Base-by-base conservation (phyloP, 164 flowering plant species). In the Stephania yunnanensis region DNA sequence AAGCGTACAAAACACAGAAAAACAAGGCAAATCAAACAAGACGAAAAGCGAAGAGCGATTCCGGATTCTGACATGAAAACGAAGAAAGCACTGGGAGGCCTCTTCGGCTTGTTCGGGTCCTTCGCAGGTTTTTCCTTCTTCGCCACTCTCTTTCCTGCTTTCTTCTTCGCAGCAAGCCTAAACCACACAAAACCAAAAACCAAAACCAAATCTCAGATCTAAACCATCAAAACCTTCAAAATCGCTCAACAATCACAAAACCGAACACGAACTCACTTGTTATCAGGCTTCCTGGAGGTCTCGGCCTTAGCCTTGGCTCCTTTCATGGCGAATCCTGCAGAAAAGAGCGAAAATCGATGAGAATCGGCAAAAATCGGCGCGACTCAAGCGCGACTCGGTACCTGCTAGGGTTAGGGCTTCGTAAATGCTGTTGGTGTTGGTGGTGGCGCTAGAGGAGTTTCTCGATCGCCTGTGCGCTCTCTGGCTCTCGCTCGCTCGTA, bases 31-130 rank as follows among this genome's bases (percentile, higher is more conserved):
- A 5, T 31, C 2, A 44, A 48, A 48, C 53, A 48, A 50, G 55
- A 15, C 55, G 31, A 44, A 63, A 72, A 46, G 42, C 42, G 42
- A 36, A 36, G 42, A 36, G 42, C 42, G 42, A 36, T 36, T 36
- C 42, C 42, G 42, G 42, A 53, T n/a, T 2, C 5, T 80, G 78
- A 92, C 95, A 92, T 87, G 89, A 92, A 92, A 22, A 92, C 93
- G 76, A 92, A 92, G 81, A 92, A 92, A 66, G 97, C 97, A 80
- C 95, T 92, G 6, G 93, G 84, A 29, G 97, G 97, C 87, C 92
- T 88, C 83, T 92, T 92, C 1, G 97, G 96, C 86, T 87, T 91
- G 88, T 93, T 93, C 5, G 98, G 98, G 81, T 93, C 98, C 84
- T 88, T 89, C 13, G 73, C 88, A 6, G 89, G 76, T 80, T 89